Evolutionary conservation across 805 yeast genomes (phyloP).

Genomic region (Yueomyces sinensis): DNA sequence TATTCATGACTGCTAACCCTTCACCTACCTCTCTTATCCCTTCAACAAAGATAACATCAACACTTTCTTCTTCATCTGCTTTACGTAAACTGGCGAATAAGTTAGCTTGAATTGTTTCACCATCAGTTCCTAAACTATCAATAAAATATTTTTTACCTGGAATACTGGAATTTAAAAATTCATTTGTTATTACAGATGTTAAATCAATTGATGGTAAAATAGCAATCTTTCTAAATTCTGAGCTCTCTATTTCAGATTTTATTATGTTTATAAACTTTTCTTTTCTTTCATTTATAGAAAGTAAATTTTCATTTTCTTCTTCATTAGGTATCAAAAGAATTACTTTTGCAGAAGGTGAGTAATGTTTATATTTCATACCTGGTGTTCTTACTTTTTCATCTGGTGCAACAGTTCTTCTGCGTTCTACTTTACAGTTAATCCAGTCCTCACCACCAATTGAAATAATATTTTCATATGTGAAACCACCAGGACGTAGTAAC

Average conservation of each 20-base stretch:
- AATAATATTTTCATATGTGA: constrained; percentile 63
- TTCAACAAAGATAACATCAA: constrained; percentile 69
- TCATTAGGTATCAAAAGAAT: constrained; percentile 43
- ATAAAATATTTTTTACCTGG: not conserved
- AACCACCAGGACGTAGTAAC: constrained; percentile 89
- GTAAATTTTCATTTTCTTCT: constrained; percentile 23
- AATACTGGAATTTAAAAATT: not conserved
- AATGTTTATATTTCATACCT: constrained; percentile 95
- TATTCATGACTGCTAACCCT: constrained; percentile 91
- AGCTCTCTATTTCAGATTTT: constrained; percentile 5
- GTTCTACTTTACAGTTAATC: constrained; percentile 51
- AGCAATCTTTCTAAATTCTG: constrained; percentile 31
- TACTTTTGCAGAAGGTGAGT: constrained; percentile 83
- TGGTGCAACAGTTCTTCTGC: constrained; percentile 38
- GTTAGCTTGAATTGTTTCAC: constrained; percentile 55
- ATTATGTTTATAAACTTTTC: constrained; percentile 21
- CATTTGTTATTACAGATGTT: not conserved
- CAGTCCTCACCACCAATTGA: constrained; percentile 55
- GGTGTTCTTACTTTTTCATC: constrained; percentile 83
- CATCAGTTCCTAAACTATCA: constrained; percentile 29
- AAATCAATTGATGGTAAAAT: constrained; percentile 32
- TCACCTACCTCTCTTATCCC: constrained; percentile 64
- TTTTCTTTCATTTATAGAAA: constrained; percentile 9
- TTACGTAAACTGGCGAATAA: constrained; percentile 62
- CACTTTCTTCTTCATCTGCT: constrained; percentile 50